Base-by-base conservation (phyloP, 257 asterid species). In the Cordia subcordata region DNA sequence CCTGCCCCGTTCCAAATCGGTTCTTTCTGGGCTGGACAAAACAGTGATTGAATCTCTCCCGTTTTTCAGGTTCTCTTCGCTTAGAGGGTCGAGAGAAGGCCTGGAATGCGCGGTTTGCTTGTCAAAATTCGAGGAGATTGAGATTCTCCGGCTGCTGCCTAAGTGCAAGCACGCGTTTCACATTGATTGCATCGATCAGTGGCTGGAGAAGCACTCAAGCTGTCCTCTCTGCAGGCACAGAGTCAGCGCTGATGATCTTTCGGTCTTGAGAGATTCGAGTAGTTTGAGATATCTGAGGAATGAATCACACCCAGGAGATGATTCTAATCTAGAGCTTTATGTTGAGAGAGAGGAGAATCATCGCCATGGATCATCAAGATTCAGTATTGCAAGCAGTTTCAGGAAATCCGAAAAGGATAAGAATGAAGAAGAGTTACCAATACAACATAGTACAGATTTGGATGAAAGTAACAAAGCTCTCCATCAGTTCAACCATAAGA, bases 401-500 rank as follows among this genome's bases (percentile, higher is more conserved):
- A 65, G 57, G 63, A 71, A 38, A 49, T 14, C 42, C 2, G 58
- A 47, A 27, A 35, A 45, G 42, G 21, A 54, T 10, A 14, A 52
- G 0, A 40, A 53, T 33, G 83, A 64, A 21, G 85, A 76, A n/a
- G 77, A 60, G 50, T 13, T 64, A 40, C 76, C 81, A 2, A 55
- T 72, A 10, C 75, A 60, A 49, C 37, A 49, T 18, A 56, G 61
- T 55, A 37, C 18, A 13, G 75, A 73, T 22, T 14, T 50, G 15
- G 45, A 32, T 6, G 44, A 57, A 14, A 56, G 55, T 18, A 27
- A 67, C 11, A 57, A 37, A 5, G 15, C 19, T 32, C 67, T 72
- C 5, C 84, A 85, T 58, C 70, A 64, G 52, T 65, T 70, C 62
- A 78, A 82, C 53, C 88, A 85, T 68, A 78, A 42, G 81, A 77